Evolutionary conservation across 1,139 yeast genomes (phyloP).

Genomic region (Kodamaea sp.): DNA sequence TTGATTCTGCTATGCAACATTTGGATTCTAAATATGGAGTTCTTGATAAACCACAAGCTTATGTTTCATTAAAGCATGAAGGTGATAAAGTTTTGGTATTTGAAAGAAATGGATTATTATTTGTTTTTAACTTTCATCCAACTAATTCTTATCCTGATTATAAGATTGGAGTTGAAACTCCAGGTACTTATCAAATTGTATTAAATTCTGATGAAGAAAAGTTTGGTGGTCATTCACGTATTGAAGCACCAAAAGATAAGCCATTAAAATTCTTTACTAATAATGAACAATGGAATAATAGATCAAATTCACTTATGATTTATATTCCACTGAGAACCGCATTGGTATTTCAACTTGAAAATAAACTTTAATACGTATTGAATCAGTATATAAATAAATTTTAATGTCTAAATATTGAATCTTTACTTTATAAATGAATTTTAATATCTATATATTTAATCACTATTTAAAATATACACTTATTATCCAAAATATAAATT

Average conservation of each 20-base stretch:
- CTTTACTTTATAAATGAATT: too few species aligned
- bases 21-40: conserved; percentile 69
- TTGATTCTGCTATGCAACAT: conserved; percentile 81
- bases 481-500: background rate
- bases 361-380: background rate
- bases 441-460: background rate
- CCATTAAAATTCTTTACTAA: conserved; percentile 59
- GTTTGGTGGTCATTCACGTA: conserved; percentile 81
- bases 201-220: conserved; percentile 67
- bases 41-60: conserved; percentile 76
- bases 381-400: too few species aligned
- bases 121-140: conserved; percentile 88
- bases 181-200: conserved; percentile 74
- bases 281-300: conserved; percentile 73
- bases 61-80: conserved; percentile 83
- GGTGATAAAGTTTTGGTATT: conserved; percentile 82
- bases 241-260: conserved; percentile 47
- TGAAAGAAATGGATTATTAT: conserved; percentile 82
- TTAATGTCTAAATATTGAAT: too few species aligned
- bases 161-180: conserved; percentile 77
- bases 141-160: conserved; percentile 80
- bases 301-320: conserved; percentile 73
- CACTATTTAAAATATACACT: background rate
- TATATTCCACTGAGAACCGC: conserved; percentile 85
- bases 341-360: conserved; percentile 46